Evolutionary conservation across 805 yeast genomes (phyloP), one percentile per base, ranked within the genome.

Genomic region (Peterozyma toletana): DNA sequence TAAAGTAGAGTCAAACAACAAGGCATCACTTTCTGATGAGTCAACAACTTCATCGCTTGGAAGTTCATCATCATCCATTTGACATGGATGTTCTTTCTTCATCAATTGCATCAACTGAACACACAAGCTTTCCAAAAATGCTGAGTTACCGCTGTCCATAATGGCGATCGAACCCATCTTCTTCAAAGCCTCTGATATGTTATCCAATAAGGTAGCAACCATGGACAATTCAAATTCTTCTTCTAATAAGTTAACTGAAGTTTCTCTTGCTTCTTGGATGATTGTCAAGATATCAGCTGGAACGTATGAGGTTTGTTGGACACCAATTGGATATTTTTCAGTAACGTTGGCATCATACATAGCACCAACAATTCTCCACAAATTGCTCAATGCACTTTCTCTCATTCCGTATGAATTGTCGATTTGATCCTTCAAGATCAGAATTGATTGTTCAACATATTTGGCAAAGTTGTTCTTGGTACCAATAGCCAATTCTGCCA

Each of bases 381-480:
- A 68, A 37, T 91, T 76, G 40, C 75, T 68, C 60, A 91, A 67
- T 40, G 96, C 90, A 47, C 93, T 80, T 66, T 86, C 93, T 61
- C 96, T 80, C 70, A 90, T 78, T 57, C 96, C 96, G 58, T 87
- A 89, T 41, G 95, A 88, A 60, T 84, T 90, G 48, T 80, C 88
- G 48, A 82, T 77, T 64, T 86, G 91, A 45, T 80, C 85, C 40
- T 73, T 66, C 51, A 87, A 71, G 16, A 78, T 73, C 50, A 73
- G 71, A 53, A 85, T 66, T 21, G 89, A 74, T 45, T 79, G 66
- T 60, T 86, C 88, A 48, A 88, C 83, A 57, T 80, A 88, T 56
- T 80, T 80, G 56, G 81, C 76, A 66, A 91, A 89, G 43, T 80
- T 80, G 46, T 77, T 81, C 58, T 89, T 85, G 40, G 96, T 86